Percentiles rank a stretch among this genome's conserved stretches.
Conservation (phyloP, 352 stramenopile species). For the Phytophthora pistaciae region DNA sequence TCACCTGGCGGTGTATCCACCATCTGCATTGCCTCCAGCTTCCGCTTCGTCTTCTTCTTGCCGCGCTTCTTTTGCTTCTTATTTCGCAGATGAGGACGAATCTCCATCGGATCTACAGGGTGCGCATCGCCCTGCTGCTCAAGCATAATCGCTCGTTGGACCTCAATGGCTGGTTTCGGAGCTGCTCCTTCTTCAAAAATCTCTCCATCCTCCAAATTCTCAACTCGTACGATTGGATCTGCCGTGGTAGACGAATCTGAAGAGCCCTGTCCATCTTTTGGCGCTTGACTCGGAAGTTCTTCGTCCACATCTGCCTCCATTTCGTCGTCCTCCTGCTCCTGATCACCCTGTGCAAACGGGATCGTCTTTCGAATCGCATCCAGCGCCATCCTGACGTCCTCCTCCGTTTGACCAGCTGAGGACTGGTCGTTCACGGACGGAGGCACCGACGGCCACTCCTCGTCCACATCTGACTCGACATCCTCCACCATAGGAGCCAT, state of each 20-base stretch:
- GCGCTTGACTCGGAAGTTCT: conserved; percentile 35
- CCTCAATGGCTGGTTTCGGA: conserved; percentile 39
- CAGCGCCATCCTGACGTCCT: conserved; percentile 18
- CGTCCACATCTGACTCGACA: conserved; percentile 71
- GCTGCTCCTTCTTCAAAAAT: conserved; percentile 73
- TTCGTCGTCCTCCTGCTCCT: conserved; percentile 23
- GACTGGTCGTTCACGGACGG: background rate
- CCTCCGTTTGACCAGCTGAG: conserved; percentile 12
- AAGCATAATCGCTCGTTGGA: conserved; percentile 52
- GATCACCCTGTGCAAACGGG: conserved; percentile 3
- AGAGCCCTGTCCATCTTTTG: background rate
- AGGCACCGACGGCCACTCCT: conserved; percentile 54
- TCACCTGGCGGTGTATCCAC: conserved; percentile 11
- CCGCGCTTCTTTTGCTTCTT: conserved; percentile 84
- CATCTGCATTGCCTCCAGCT: conserved; percentile 65
- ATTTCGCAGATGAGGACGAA: conserved; percentile 22
- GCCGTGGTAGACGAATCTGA: background rate
- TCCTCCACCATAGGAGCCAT: conserved; percentile 21
- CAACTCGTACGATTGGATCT: conserved; percentile 21
- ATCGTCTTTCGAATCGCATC: conserved; percentile 16
- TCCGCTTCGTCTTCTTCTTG: conserved; percentile 83
- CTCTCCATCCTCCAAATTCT: conserved; percentile 75
- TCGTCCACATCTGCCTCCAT: conserved; percentile 55
- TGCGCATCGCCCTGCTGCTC: conserved; percentile 31
- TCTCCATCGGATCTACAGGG: conserved; percentile 3